phyloP scores from a whole-genome alignment of 2,329 filamentous ascomycete species.

The Paecilomyces formosus region DNA sequence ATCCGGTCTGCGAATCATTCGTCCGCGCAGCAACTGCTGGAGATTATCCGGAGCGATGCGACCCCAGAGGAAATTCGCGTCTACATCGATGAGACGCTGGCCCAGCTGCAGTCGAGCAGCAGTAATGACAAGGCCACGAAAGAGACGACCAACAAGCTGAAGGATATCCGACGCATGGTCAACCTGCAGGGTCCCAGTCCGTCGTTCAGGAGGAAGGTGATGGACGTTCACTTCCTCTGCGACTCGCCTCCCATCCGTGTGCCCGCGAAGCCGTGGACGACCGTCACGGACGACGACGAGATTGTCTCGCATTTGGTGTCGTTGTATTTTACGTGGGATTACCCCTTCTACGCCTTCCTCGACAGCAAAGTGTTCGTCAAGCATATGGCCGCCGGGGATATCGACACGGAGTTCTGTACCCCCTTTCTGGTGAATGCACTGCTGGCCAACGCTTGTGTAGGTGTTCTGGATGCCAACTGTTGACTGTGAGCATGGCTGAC shows the following conservation, averaged over 20 bases:
- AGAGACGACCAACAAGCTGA: constrained; percentile 16
- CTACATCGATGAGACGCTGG: constrained; percentile 24
- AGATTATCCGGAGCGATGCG: constrained; percentile 28
- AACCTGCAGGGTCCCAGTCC: constrained; percentile 23
- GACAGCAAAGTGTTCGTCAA: constrained; percentile 69
- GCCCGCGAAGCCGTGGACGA: constrained; percentile 60
- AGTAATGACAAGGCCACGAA: constrained; percentile 7
- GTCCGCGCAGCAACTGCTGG: constrained; percentile 20
- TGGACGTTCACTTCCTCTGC: constrained; percentile 34
- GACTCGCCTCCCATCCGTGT: constrained; percentile 26
- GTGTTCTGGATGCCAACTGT: constrained; percentile 4
- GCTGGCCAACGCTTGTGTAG: constrained; percentile 51
- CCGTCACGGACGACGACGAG: constrained; percentile 65
- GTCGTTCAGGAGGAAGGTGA: constrained; percentile 29
- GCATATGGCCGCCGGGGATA: constrained; percentile 23
- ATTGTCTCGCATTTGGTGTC: constrained; percentile 76
- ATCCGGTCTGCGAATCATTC: constrained; percentile 25
- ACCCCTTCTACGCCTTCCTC: constrained; percentile 75
- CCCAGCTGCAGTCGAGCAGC: constrained; percentile 7
- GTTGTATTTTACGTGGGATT: constrained; percentile 93
- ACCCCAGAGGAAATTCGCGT: constrained; percentile 27
- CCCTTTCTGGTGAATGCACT: constrained; percentile 86
- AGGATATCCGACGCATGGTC: constrained; percentile 20
- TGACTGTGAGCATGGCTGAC: background rate
- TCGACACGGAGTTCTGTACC: constrained; percentile 67